phyloP scores from a whole-genome alignment of 495 filamentous ascomycete genomes.

The Lasiosphaeria miniovina region DNA sequence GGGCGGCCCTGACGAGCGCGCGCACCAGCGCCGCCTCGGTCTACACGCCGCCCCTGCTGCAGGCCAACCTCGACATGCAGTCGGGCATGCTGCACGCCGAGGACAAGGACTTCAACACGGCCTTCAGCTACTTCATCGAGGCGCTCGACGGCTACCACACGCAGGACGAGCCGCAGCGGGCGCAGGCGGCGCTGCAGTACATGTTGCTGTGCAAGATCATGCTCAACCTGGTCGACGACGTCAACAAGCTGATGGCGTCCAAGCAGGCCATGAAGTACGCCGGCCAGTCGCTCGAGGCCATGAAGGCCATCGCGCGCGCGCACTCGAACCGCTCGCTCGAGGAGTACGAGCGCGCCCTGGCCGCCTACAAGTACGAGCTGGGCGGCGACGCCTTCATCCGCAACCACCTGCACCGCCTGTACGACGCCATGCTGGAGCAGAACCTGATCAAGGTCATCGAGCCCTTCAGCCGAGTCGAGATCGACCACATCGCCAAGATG shows the following conservation, averaged over 20 bases:
- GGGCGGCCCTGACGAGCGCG: constrained; percentile 89
- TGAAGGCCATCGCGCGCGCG: constrained; percentile 96
- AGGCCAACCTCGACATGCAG: constrained; percentile 98
- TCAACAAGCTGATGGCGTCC: constrained; percentile 83
- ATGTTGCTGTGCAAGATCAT: constrained; percentile 99
- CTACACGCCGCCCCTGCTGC: constrained; percentile 91
- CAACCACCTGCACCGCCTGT: constrained; percentile 87
- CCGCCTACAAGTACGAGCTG: constrained; percentile 84
- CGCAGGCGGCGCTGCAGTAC: constrained; percentile 92
- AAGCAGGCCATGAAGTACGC: constrained; percentile 97
- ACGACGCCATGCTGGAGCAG: constrained; percentile 98
- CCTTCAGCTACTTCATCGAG: constrained; percentile 98
- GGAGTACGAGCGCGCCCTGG: constrained; percentile 91
- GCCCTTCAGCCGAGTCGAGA: constrained; percentile 94
- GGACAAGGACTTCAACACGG: constrained; percentile 97
- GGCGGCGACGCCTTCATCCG: constrained; percentile 92
- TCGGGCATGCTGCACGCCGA: constrained; percentile 97
- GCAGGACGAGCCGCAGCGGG: constrained; percentile 80
- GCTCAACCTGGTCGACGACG: constrained; percentile 94
- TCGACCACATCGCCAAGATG: constrained; percentile 94
- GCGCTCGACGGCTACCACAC: constrained; percentile 94
- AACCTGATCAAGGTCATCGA: constrained; percentile 99
- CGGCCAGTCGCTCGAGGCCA: constrained; percentile 89
- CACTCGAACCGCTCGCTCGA: constrained; percentile 92
- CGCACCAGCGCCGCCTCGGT: constrained; percentile 93